Base-by-base conservation (phyloP, 257 asterid species). In the Eucommia ulmoides region DNA sequence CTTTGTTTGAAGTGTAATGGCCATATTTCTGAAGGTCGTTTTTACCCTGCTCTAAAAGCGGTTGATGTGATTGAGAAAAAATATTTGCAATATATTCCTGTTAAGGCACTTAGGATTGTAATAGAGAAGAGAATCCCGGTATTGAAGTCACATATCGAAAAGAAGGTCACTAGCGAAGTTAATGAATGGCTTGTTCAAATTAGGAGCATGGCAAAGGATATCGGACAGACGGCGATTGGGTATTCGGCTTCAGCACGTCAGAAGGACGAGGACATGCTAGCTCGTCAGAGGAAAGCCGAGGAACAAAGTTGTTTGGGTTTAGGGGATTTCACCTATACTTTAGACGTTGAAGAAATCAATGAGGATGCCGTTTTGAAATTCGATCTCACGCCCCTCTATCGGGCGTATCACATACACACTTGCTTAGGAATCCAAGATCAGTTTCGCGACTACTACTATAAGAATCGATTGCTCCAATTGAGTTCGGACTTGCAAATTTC, bases 1-100 rank as follows among this genome's bases (percentile, higher is more conserved):
- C 82, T 89, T 51, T 89, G 96, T 52, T 76, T 72, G 22, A 89
- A 80, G 73, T 82, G 95, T 59, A 88, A 88, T 58, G 48, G 57
- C 50, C 94, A 84, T 49, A 64, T 82, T 33, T 72, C 93, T 19
- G 94, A 80, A 52, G 91, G 85, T 23, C 83, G 71, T 33, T 89
- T 84, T 71, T 84, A 82, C 66, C 93, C 96, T 6, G 94, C 97
- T 35, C 72, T 89, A 4, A 89, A 88, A 72, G 93, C 94, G n/a
- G 65, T 88, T 19, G 91, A 76, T 67, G 65, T 79, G 70, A 78
- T 88, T 16, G 95, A 88, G 70, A 88, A 76, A 61, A 73, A 23
- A 44, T 80, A 75, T 55, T 58, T 82, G 77, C 81, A 78, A 51
- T 58, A 62, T 15, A 82, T 84, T 59, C 96, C 93, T 17, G 82